Percentiles rank a stretch among this genome's conserved stretches.
phyloP scores from a whole-genome alignment of 768 basidiomycete species.

The Cyclocybe cylindracea region DNA sequence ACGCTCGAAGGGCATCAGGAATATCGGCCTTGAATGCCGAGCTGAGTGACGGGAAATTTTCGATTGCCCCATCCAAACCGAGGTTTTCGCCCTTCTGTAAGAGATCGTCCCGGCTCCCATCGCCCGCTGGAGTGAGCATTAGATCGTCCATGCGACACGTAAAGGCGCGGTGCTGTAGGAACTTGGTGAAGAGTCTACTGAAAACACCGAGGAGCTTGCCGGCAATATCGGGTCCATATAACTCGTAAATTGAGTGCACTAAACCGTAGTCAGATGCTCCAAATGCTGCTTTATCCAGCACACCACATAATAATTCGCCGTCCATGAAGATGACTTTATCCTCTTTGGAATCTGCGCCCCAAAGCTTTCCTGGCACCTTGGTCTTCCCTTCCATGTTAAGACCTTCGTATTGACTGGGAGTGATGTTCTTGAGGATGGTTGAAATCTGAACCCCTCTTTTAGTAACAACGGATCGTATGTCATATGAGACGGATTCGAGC shows the following conservation, averaged over 20 bases:
- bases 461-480: neutral
- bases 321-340: slow-evolving; percentile 89
- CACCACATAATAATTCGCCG: slow-evolving; percentile 90
- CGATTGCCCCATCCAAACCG: slow-evolving; percentile 87
- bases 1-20: slow-evolving; percentile 53
- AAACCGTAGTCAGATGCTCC: slow-evolving; percentile 96
- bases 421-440: slow-evolving; percentile 90
- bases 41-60: slow-evolving; percentile 81
- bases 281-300: slow-evolving; percentile 96
- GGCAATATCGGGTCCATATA: slow-evolving; percentile 89
- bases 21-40: slow-evolving; percentile 53
- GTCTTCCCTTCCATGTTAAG: slow-evolving; percentile 84
- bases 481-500: slow-evolving; percentile 21
- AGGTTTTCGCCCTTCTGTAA: slow-evolving; percentile 66
- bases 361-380: slow-evolving; percentile 86
- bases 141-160: slow-evolving; percentile 99
- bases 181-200: slow-evolving; percentile 94
- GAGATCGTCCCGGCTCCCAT: slow-evolving; percentile 66
- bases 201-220: slow-evolving; percentile 92
- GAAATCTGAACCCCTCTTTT: slow-evolving; percentile 68
- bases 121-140: slow-evolving; percentile 81
- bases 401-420: slow-evolving; percentile 75
- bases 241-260: slow-evolving; percentile 94
- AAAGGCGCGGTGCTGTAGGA: slow-evolving; percentile 94
- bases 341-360: slow-evolving; percentile 81